Base-by-base conservation (phyloP, 1,139 yeast species). In the Zygosaccharomyces sapae region DNA sequence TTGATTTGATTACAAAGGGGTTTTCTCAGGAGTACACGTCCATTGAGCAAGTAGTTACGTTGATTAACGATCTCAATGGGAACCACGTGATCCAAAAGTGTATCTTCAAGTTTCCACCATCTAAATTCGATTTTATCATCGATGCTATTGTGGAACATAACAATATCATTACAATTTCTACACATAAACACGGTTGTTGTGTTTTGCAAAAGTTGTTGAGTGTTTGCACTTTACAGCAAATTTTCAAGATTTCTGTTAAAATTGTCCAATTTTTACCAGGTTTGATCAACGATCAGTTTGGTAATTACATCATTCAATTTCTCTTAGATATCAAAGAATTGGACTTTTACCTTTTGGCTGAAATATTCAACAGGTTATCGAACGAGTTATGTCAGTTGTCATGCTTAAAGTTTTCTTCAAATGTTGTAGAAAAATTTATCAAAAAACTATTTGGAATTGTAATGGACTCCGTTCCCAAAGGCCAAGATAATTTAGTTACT, bases 181-280 rank as follows among this genome's bases (percentile, higher is more conserved):
- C 95, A 34, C 97, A 92, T 66, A 83, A 95, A 60, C 98, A 92
- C 65, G 98, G 98, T 2, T 92, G 98, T 69, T 92, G 98, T 69
- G 97, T 92, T 7, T 74, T 92, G 53, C 98, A 92, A 67, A 81
- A 95, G 57, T 49, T 92, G 87, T 69, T 83, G 81, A 67, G 97
- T 47, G 68, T 64, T 49, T 67, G 73, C 33, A 63, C 68, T 43
- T 59, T 70, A 52, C 65, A 68, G 69, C 70, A 80, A 81, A 70
- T 86, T 82, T 51, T 80, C 78, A 56, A 76, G 70, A 68, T 70
- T 24, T 66, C 73, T 4, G 59, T 62, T 3, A 69, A 67, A 25
- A 58, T 70, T 12, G 54, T 69, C 27, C 58, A 63, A 41, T 69
- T 62, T 49, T 55, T 70, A 45, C 67, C 67, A 5, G 67, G 65